Percentiles rank a stretch among this genome's conserved stretches.
These are phyloP conservation scores for Cyclostephanos invisitatus DNA, from an alignment of 108 stramenopile genomes.

Conservation along the genomic window DNA sequence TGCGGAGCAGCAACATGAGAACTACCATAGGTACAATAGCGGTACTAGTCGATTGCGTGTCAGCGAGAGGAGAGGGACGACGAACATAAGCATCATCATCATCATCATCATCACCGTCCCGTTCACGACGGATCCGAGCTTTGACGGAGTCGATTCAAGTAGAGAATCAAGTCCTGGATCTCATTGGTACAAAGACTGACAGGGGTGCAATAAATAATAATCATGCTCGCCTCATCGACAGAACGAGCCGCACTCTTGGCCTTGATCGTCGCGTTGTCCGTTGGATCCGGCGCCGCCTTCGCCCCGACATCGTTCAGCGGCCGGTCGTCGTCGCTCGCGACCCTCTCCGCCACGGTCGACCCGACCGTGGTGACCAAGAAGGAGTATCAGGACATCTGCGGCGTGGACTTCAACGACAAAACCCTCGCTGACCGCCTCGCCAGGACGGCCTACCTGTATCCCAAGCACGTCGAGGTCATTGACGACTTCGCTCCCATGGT, in stretches of 20 bases:
- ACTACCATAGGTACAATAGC: too few relatives aligned
- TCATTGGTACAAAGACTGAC: background rate
- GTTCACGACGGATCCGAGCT: too few relatives aligned
- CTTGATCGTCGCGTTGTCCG: background rate
- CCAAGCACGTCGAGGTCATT: slow-evolving; percentile 92
- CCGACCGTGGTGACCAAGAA: slow-evolving; percentile 74
- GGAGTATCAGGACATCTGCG: slow-evolving; percentile 84
- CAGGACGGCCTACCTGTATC: slow-evolving; percentile 76
- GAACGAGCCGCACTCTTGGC: background rate
- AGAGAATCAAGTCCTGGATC: background rate
- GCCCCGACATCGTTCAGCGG: slow-evolving; percentile 13
- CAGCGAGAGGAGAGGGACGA: too few relatives aligned
- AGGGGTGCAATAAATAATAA: background rate
- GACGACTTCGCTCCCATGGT: slow-evolving; percentile 82
- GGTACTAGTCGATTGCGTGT: too few relatives aligned
- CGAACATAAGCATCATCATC: too few relatives aligned
- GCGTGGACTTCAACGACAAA: slow-evolving; percentile 64
- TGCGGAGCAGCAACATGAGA: too few relatives aligned
- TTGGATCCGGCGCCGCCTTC: slow-evolving; percentile 11
- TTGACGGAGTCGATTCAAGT: background rate
- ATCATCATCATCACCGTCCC: too few relatives aligned
- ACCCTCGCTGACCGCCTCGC: slow-evolving; percentile 54
- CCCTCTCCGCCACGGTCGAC: slow-evolving; percentile 61
- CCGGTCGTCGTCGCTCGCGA: slow-evolving; percentile 6
- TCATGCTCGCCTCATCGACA: slow-evolving; percentile 5